Evolutionary conservation across 2,329 filamentous ascomycete genomes (phyloP).

Genomic region (Colletotrichum spinosum): DNA sequence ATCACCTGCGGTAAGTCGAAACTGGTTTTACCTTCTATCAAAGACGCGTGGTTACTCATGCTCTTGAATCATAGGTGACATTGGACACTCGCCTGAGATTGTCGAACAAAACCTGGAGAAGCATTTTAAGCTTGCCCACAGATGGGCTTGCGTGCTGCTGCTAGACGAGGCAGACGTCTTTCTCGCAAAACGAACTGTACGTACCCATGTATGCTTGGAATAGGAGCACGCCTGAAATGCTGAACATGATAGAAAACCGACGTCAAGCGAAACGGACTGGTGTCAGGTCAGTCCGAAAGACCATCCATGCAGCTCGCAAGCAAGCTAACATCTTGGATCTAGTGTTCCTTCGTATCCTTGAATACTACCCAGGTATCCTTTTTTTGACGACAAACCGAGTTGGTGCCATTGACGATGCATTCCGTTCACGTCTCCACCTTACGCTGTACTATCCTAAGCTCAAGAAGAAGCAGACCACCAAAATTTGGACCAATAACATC

Average conservation of each 20-base stretch:
- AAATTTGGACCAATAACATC: conserved; percentile 36
- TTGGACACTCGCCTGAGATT: conserved; percentile 19
- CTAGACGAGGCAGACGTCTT: conserved; percentile 47
- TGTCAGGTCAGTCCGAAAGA: conserved; percentile 3
- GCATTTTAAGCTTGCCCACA: conserved; percentile 33
- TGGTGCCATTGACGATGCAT: conserved; percentile 58
- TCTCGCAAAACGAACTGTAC: background rate
- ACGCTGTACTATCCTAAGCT: conserved; percentile 48
- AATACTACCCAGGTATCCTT: conserved; percentile 62
- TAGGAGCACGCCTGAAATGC: background rate
- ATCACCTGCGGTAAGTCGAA: conserved; percentile 38
- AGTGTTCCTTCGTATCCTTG: conserved; percentile 59
- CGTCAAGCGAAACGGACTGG: conserved; percentile 15
- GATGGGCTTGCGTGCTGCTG: conserved; percentile 44
- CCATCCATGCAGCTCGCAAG: too few species aligned
- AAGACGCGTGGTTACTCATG: too few species aligned
- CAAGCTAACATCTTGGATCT: background rate
- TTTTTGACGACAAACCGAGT: conserved; percentile 65
- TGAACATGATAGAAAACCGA: conserved; percentile 1
- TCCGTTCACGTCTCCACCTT: conserved; percentile 54
- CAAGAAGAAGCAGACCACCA: conserved; percentile 24
- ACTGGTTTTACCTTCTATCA: too few species aligned
- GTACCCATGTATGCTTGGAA: background rate
- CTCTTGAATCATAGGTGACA: background rate
- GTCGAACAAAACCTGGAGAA: conserved; percentile 41